A percentile compares a stretch with the other conserved stretches of the same genome.
Conservation (phyloP, 768 basidiomycete species). For the Leccinum disarticulatum region DNA sequence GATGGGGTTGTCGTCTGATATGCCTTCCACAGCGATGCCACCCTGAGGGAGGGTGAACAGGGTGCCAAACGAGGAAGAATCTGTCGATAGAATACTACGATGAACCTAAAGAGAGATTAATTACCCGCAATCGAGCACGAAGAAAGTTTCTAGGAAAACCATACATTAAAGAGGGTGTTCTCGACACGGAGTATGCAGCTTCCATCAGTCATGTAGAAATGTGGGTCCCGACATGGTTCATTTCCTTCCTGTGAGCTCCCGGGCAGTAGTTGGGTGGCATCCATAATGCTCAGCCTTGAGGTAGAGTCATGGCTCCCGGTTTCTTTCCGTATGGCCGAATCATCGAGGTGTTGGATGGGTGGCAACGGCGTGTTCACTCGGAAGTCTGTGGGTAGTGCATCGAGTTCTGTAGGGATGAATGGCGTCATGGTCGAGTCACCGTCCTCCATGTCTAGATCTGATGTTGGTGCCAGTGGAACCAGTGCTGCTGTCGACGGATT, state of each 20-base stretch:
- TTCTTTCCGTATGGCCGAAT: constrained; percentile 12
- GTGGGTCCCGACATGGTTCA: constrained; percentile 40
- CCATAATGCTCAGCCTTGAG: constrained; percentile 2
- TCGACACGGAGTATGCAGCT: constrained; percentile 65
- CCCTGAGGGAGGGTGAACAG: constrained; percentile 72
- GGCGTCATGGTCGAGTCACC: constrained; percentile 8
- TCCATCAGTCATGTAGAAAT: constrained; percentile 66
- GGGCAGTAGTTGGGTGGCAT: not conserved
- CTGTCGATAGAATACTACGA: constrained; percentile 57
- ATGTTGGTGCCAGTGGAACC: not conserved
- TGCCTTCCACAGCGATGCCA: constrained; percentile 49
- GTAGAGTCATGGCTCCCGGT: constrained; percentile 9
- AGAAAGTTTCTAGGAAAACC: constrained; percentile 21
- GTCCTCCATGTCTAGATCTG: constrained; percentile 16
- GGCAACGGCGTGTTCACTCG: constrained; percentile 2
- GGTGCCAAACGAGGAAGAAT: constrained; percentile 60
- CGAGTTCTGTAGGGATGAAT: constrained; percentile 24
- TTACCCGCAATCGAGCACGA: constrained; percentile 1
- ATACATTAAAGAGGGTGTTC: constrained; percentile 67
- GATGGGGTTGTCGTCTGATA: constrained; percentile 64
- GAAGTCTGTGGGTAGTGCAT: constrained; percentile 7
- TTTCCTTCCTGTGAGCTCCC: constrained; percentile 11
- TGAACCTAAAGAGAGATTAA: constrained; percentile 45
- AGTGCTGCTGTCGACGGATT: not conserved
- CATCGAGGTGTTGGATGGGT: constrained; percentile 6